Base-by-base conservation (phyloP, 1,284 basidiomycete genomes). In the Puccinia novopanici region DNA sequence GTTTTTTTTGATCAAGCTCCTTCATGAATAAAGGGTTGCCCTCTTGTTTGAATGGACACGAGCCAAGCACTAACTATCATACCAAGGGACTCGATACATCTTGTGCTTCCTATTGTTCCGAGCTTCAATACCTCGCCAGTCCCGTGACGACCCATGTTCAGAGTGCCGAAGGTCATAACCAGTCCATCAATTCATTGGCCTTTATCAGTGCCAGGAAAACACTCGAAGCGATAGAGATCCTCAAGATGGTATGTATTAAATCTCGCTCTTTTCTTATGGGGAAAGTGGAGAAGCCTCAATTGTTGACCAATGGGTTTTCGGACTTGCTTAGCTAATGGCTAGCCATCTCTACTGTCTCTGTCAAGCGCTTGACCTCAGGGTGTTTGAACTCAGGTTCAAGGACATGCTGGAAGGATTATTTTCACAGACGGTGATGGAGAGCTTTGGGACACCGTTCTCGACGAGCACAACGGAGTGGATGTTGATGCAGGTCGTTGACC, bases 111-210 rank as follows among this genome's bases (percentile, higher is more conserved):
- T 94, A 94, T 83, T 89, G 91, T 2, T 89, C 90, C 45, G 93
- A 95, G 86, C 88, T 95, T 34, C 92, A 92, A 34, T 91, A 89
- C 85, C 89, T 94, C n/a, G 93, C 93, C 2, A 91, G 89, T 84
- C 93, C 93, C 0, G 92, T 95, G 0, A 91, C 91, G 9, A 93
- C 93, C 3, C 92, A 93, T 84, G 83, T 84, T 12, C 83, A 84
- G 72, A 82, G 82, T 22, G 82, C 82, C 24, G 82, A 83, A 76
- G 82, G 82, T 82, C 92, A 93, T 84, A 94, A 94, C 84, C 93
- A 93, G 85, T 91, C 92, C 59, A 88, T 94, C 84, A 93, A 93
- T 76, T 93, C 92, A 8, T 87, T 94, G 74, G 93, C 92, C 0
- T 87, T 94, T 81, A 90, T 93, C 79, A 92, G 92, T 42, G 91